Base-by-base conservation (phyloP, 208 protist species). In the Acanthamoeba healyi region DNA sequence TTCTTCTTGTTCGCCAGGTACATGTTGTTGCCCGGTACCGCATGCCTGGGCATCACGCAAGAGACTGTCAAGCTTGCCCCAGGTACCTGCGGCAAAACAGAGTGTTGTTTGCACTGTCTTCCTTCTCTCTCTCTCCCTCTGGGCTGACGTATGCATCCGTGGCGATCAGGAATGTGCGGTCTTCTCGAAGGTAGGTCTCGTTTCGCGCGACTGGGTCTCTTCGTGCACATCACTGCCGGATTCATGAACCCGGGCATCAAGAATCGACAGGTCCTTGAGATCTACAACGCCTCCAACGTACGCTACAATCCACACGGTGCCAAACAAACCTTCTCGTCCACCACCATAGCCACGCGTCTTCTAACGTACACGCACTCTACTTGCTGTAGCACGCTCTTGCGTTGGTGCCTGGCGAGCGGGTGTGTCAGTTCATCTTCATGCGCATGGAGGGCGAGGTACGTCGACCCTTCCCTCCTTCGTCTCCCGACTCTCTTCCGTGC, bases 351-450 rank as follows among this genome's bases (percentile, higher is more conserved):
- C 2, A 65, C n/a, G n/a, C n/a, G n/a, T n/a, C n/a, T n/a, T n/a
- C n/a, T n/a, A n/a, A 36, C 34, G 12, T 56, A n/a, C 40, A 42
- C 26, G 12, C 19, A 6, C 63, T 72, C 12, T 46, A 1, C 4
- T 26, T 4, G 2, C 22, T 38, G 10, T 72, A 84, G 58, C 86
- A 94, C 32, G 46, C 90, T 2, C 29, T 95, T 9, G 70, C 70
- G 32, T 44, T 95, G 15, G 46, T 93, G 46, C 94, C 94, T 65
- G 94, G 94, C 51, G 54, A 72, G 42, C 17, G 44, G 32, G 81
- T 95, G 44, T 95, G 94, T 77, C 94, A 95, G 65, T 95, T 95
- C 46, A 63, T 95, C 10, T 95, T 95, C 92, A 77, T 95, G 91
- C 49, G 92, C 58, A 81, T 94, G 92, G 46, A 86, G 38, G 94